Percentiles rank a stretch among this genome's conserved stretches.
These are phyloP conservation scores for Sordariomycetes sp. DNA, from an alignment of 2,329 filamentous ascomycete species.

Conservation along the genomic window DNA sequence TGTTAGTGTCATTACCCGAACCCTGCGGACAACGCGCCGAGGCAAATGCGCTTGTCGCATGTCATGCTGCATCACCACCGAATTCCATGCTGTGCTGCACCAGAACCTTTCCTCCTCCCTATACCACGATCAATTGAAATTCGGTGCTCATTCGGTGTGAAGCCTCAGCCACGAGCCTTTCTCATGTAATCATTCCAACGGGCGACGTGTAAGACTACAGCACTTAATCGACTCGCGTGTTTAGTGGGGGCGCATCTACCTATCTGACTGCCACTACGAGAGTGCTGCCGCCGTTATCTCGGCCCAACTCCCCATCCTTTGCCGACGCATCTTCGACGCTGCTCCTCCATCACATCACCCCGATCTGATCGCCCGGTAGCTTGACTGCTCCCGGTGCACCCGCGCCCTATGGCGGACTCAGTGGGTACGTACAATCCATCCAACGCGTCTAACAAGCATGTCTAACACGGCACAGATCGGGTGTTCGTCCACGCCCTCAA, in stretches of 20 bases:
- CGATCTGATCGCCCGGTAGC: neutral
- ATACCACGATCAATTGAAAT: too few species aligned
- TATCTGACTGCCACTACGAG: too few species aligned
- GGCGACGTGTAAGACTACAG: too few species aligned
- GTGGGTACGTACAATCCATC: constrained; percentile 19
- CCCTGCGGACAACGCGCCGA: constrained; percentile 1
- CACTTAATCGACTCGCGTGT: neutral
- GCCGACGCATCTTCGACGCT: too few species aligned
- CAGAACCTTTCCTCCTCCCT: too few species aligned
- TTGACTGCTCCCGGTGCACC: constrained; percentile 1
- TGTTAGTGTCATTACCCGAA: neutral
- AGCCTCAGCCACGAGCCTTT: too few species aligned
- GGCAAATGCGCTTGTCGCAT: constrained; percentile 1
- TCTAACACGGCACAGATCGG: constrained; percentile 53
- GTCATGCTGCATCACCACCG: constrained; percentile 1
- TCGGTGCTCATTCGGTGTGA: too few species aligned
- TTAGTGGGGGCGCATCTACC: constrained; percentile 1
- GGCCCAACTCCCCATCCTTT: neutral
- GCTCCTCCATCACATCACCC: neutral
- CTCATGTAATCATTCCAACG: too few species aligned
- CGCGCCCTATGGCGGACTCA: constrained; percentile 25
- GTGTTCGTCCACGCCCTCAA: constrained; percentile 99
- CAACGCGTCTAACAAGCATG: too few species aligned
- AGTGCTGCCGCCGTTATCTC: too few species aligned
- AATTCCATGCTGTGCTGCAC: neutral